Evolutionary conservation across 192 early-diverging fungal species (phyloP), one percentile per base, ranked within the genome.

Genomic region (Phycomyces blakesleeanus): DNA sequence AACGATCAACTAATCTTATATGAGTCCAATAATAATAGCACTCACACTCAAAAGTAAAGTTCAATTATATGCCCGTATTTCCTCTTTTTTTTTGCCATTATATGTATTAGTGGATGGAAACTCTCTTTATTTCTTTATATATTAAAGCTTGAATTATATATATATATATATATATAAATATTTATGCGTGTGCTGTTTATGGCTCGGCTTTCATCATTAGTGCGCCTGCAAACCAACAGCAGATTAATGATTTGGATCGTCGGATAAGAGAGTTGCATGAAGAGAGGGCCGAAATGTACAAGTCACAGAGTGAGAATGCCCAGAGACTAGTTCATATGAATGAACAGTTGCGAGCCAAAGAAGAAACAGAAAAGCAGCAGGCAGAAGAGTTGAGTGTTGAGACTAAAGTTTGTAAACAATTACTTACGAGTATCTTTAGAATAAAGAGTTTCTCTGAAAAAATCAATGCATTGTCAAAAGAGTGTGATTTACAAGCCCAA

Each of bases 291-390:
- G 88, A 93, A 59, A 79, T 95, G 67, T 98, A 96, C 80, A 91
- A 91, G 66, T 86, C 87, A 16, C 92, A 96, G 63, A 89, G 89
- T 26, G 81, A 81, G n/a, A 95, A 96, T 76, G 92, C 93, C n/a
- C 94, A 96, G 66, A 73, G 91, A 51, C 65, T 98, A 34, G 72
- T 98, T 42, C 86, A 88, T 58, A 76, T 96, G 64, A 92, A 89
- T 68, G 94, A 98, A 68, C 68, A 85, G 34, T 68, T 87, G 57
- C 79, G 91, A 51, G 67, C 59, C 2, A 64, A 78, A 37, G 87
- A 91, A 54, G 84, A 83, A 20, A 77, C 59, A 12, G 69, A 83
- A 11, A 81, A 81, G 47, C 69, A 69, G 20, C 67, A 87, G 58
- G 69, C 77, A 52, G 83, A 84, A 71, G 88, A 93, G 93, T 87